phyloP scores from a whole-genome alignment of 768 basidiomycete genomes.

The Russula dissimulans region DNA sequence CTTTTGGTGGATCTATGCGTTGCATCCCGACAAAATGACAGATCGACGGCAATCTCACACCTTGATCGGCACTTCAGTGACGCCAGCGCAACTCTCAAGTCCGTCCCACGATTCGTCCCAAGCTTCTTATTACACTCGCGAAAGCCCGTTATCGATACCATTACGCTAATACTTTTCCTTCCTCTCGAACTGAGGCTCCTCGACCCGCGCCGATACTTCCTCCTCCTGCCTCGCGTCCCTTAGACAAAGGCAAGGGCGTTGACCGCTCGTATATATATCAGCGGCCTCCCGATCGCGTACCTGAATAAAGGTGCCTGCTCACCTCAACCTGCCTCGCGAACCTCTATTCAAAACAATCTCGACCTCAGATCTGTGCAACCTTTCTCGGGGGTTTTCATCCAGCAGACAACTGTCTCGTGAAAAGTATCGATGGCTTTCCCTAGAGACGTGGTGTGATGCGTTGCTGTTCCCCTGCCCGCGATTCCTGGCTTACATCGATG shows the following conservation, averaged over 20 bases:
- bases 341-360: constrained; percentile 49
- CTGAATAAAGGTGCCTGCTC: constrained; percentile 35
- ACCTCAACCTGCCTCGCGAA: constrained; percentile 24
- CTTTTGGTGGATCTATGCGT: constrained; percentile 29
- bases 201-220: constrained; percentile 14
- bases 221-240: constrained; percentile 19
- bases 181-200: constrained; percentile 9
- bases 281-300: constrained; percentile 4
- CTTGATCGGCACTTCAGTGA: constrained; percentile 14
- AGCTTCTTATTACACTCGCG: constrained; percentile 18
- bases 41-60: constrained; percentile 17
- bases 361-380: constrained; percentile 49
- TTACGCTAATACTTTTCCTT: constrained; percentile 38
- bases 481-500: not conserved
- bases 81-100: not conserved
- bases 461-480: constrained; percentile 52
- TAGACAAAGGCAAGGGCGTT: constrained; percentile 21
- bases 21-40: constrained; percentile 23
- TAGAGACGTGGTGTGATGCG: constrained; percentile 47
- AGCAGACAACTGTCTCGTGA: constrained; percentile 32
- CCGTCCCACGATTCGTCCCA: constrained; percentile 18
- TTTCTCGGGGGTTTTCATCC: constrained; percentile 11
- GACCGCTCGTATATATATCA: constrained; percentile 21
- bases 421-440: constrained; percentile 58
- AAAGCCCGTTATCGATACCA: constrained; percentile 31